Evolutionary conservation across 2,329 filamentous ascomycete genomes (phyloP), one percentile per base, ranked within the genome.

Genomic region (Simplicillium sp.): DNA sequence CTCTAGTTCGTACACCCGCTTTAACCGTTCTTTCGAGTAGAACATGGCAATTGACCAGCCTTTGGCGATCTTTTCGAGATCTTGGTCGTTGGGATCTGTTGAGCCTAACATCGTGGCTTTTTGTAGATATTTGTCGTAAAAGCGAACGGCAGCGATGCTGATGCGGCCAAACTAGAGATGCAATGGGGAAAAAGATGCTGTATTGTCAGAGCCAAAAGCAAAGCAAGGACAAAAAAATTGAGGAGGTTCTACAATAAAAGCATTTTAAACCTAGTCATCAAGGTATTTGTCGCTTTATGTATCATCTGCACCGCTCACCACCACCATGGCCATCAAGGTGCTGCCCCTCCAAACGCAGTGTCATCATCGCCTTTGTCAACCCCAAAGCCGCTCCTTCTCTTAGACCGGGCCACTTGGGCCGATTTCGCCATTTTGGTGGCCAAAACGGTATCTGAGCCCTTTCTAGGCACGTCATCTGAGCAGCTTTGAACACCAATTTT

Each of bases 11-110:
- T 58, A 49, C 13, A 64, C 50, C n/a, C 53, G 49, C 35, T 54
- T 48, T 9, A 65, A 41, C 11, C 61, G 51, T 35, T 60, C 52
- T 25, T 57, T 55, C 14, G 62, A 64, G 38, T 54, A 63, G 3
- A 41, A 34, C 59, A 58, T 61, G 29, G 61, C 62, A n/a, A 58
- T 54, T 2, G 54, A 49, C 62, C 62, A 65, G 18, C 56, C 60
- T 42, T 60, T 63, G 40, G 54, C 48, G 14, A 63, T 60, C 34
- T 58, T 56, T 2, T 57, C 52, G 11, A 65, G 40, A 15, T 62
- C 57, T 37, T 47, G 44, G 28, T 62, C 54, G 13, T 51, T 25
- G 5, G 20, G 20, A 9, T 25, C 20, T 9, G 20, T 25, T 25
- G 6, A 5, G 20, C 20, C 20, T 25, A 25, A 25, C 20, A 25